These are phyloP conservation scores for Podospora pseudocomata DNA, from an alignment of 495 filamentous ascomycete species.

Conservation along the genomic window DNA sequence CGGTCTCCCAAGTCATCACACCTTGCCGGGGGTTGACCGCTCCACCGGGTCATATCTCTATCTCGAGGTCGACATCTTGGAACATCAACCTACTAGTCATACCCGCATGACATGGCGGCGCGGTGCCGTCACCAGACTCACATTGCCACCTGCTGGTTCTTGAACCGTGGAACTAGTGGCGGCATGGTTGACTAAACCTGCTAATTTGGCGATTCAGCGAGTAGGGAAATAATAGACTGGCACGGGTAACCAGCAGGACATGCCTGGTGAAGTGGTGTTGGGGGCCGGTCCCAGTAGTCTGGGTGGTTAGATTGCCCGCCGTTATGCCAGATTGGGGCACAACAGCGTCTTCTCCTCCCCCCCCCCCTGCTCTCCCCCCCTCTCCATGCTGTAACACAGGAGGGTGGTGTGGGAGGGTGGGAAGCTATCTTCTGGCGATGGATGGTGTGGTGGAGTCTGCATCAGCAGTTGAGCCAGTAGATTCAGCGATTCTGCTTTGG, in stretches of 20 bases:
- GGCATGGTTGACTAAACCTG: background rate
- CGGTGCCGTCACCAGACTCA: background rate
- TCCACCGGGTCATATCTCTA: background rate
- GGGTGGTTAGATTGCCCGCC: constrained; percentile 1
- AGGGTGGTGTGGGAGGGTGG: background rate
- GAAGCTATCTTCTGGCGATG: background rate
- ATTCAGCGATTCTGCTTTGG: background rate
- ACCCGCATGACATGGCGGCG: background rate
- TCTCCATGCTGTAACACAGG: background rate
- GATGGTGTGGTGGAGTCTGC: background rate
- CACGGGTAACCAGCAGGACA: background rate
- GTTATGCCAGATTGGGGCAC: constrained; percentile 5
- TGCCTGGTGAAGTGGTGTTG: background rate
- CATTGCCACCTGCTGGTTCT: background rate
- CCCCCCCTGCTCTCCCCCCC: background rate
- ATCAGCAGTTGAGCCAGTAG: background rate
- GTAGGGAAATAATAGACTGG: background rate
- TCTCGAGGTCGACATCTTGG: background rate
- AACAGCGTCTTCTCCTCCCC: background rate
- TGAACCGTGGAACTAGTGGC: background rate
- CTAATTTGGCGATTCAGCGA: background rate
- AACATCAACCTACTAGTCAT: background rate
- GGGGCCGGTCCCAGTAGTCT: background rate
- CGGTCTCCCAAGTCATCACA: background rate
- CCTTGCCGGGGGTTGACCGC: background rate